phyloP scores from a whole-genome alignment of 2,329 filamentous ascomycete genomes.

The Trichocomaceae sp. region DNA sequence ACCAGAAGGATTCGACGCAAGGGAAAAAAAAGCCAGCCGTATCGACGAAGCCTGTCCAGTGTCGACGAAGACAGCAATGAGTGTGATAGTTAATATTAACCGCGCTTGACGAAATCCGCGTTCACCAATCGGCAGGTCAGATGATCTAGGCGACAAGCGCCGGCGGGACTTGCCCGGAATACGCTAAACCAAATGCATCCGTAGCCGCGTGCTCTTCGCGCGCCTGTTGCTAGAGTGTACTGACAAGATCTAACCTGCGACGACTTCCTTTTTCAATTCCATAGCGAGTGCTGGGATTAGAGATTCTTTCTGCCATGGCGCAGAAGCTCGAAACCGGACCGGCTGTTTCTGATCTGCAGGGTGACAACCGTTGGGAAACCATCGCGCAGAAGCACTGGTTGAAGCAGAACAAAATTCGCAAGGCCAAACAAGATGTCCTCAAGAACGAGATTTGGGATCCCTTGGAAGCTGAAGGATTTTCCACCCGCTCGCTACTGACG shows the following conservation, averaged over 20 bases:
- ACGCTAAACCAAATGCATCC: slow-evolving; percentile 14
- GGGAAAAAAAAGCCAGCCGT: background rate
- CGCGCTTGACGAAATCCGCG: background rate
- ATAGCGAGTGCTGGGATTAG: slow-evolving; percentile 32
- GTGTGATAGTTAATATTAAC: background rate
- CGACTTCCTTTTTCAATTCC: background rate
- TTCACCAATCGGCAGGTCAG: slow-evolving; percentile 15
- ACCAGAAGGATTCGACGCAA: background rate
- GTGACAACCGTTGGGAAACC: slow-evolving; percentile 49
- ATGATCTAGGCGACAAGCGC: slow-evolving; percentile 10
- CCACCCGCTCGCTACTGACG: slow-evolving; percentile 67
- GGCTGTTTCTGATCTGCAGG: slow-evolving; percentile 38
- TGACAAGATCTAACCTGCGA: slow-evolving; percentile 5
- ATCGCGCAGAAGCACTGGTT: slow-evolving; percentile 84
- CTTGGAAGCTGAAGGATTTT: slow-evolving; percentile 74
- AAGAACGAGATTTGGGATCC: slow-evolving; percentile 85
- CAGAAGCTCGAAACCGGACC: slow-evolving; percentile 40
- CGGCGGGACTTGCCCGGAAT: slow-evolving; percentile 23
- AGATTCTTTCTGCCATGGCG: slow-evolving; percentile 52
- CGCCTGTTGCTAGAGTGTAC: background rate
- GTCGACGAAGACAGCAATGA: background rate
- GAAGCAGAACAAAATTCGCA: slow-evolving; percentile 60
- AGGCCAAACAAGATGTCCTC: slow-evolving; percentile 72
- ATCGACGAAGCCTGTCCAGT: background rate
- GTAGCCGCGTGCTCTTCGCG: slow-evolving; percentile 6